Base-by-base conservation (phyloP, 2,329 filamentous ascomycete genomes). In the Paraphaeosphaeria minitans region DNA sequence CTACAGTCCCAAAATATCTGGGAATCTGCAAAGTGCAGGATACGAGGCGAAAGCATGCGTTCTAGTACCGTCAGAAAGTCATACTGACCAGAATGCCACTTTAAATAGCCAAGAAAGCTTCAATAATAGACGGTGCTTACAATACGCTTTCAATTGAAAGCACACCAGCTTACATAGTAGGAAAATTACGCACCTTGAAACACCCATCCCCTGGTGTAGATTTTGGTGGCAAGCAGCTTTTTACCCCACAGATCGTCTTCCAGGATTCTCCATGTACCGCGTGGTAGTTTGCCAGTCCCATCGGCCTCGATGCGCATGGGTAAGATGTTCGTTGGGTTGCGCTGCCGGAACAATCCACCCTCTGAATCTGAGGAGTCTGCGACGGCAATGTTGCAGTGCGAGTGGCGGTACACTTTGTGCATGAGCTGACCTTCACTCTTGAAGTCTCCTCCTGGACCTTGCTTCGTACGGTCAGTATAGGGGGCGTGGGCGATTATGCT, bases 371-470 rank as follows among this genome's bases (percentile, higher is more conserved):
- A 12, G 1, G 68, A 63, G 55, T 70, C 66, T 27, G 62, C 65
- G 22, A 64, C 60, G n/a, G 62, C 65, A 51, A 73, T 67, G 53
- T 72, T 73, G 39, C 70, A 70, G 41, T 65, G 65, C 5, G 62
- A 64, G 41, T 66, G 57, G 3, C 66, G 60, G 43, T 73, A 73
- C 3, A 72, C 61, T 45, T 68, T 51, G 51, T 70, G 64, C 70
- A 72, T 73, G 12, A 63, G 43, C 12, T 45, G 13, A 16, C 60
- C 67, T 52, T 70, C 62, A 9, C 16, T n/a, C 6, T 39, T 27
- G 52, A 64, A 70, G 37, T 69, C 64, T 2, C 60, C 59, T 4
- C 47, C 37, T 0, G 45, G 35, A 1, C 60, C 65, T 58, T 67
- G 63, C 21, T 58, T n/a, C 43, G 3, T 24, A 45, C 3, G 5